Percentiles rank a stretch among this genome's conserved stretches.
Evolutionary conservation across 1,284 basidiomycete species (phyloP).

Genomic region (Pseudozyma tsukubaensis): DNA sequence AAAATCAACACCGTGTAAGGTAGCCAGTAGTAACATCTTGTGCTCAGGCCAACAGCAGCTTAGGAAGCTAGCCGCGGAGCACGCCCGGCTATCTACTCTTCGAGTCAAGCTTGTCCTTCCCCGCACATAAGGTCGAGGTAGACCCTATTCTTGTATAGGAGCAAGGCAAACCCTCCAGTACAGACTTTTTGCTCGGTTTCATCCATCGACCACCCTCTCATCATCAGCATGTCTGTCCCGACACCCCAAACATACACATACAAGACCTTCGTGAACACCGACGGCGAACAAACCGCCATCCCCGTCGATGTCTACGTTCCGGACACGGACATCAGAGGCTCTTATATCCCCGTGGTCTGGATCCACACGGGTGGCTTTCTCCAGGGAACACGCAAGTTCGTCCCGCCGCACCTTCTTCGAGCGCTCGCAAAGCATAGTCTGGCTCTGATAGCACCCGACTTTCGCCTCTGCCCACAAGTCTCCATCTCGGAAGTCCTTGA

Average conservation of each 20-base stretch:
- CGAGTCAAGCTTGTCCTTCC: not conserved
- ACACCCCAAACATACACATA: slow-evolving; percentile 45
- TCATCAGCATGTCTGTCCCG: slow-evolving; percentile 15
- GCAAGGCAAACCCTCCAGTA: too few relatives aligned
- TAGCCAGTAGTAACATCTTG: not conserved
- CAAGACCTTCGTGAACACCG: slow-evolving; percentile 50
- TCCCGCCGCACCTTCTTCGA: slow-evolving; percentile 51
- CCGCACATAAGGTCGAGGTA: not conserved
- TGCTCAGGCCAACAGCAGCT: not conserved
- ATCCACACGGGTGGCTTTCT: slow-evolving; percentile 55
- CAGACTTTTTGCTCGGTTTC: not conserved
- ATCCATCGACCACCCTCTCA: not conserved
- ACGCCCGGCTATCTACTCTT: slow-evolving; percentile 17
- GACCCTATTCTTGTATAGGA: not conserved
- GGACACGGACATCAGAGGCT: slow-evolving; percentile 12
- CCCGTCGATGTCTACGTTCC: slow-evolving; percentile 56
- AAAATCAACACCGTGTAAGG: not conserved
- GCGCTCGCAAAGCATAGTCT: slow-evolving; percentile 41
- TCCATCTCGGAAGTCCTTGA: slow-evolving; percentile 43
- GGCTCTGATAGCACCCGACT: slow-evolving; percentile 53
- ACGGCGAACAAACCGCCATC: slow-evolving; percentile 38
- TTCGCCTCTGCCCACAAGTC: slow-evolving; percentile 55
- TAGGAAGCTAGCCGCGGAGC: slow-evolving; percentile 22
- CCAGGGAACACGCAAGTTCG: slow-evolving; percentile 54
- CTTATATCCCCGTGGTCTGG: slow-evolving; percentile 51